These are phyloP conservation scores for Spizellomyces sp. DNA, from an alignment of 192 early-diverging fungal species.

Conservation along the genomic window DNA sequence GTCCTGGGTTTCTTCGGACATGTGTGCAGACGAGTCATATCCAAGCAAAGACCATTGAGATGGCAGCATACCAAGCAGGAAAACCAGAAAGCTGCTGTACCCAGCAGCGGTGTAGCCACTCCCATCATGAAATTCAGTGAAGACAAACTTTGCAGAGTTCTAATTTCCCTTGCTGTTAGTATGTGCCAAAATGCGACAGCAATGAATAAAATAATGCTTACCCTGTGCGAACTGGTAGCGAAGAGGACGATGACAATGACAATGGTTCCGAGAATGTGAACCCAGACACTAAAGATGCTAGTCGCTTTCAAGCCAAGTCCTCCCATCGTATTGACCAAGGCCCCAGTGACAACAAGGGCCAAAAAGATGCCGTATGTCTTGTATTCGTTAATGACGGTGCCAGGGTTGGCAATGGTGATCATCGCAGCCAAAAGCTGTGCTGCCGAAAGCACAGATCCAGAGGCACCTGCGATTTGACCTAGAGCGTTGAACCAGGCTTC, in stretches of 20 bases:
- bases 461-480: slow-evolving; percentile 40
- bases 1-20: slow-evolving; percentile 50
- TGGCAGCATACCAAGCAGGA: slow-evolving; percentile 43
- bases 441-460: slow-evolving; percentile 37
- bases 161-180: slow-evolving; percentile 17
- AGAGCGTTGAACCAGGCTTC: slow-evolving; percentile 46
- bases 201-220: slow-evolving; percentile 10
- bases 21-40: slow-evolving; percentile 52
- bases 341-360: slow-evolving; percentile 35
- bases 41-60: slow-evolving; percentile 45
- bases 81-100: slow-evolving; percentile 34
- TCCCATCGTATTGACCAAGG: slow-evolving; percentile 35
- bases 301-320: slow-evolving; percentile 32
- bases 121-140: slow-evolving; percentile 32
- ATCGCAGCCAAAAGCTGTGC: slow-evolving; percentile 29
- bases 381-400: not conserved
- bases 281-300: slow-evolving; percentile 34
- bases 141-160: slow-evolving; percentile 33
- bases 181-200: slow-evolving; percentile 8
- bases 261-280: slow-evolving; percentile 44
- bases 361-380: slow-evolving; percentile 24
- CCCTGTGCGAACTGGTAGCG: slow-evolving; percentile 28
- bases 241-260: slow-evolving; percentile 47
- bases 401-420: slow-evolving; percentile 12
- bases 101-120: slow-evolving; percentile 35